These are phyloP conservation scores for Populus pruinosa DNA, from an alignment of 345 rosid genomes.

Conservation along the genomic window DNA sequence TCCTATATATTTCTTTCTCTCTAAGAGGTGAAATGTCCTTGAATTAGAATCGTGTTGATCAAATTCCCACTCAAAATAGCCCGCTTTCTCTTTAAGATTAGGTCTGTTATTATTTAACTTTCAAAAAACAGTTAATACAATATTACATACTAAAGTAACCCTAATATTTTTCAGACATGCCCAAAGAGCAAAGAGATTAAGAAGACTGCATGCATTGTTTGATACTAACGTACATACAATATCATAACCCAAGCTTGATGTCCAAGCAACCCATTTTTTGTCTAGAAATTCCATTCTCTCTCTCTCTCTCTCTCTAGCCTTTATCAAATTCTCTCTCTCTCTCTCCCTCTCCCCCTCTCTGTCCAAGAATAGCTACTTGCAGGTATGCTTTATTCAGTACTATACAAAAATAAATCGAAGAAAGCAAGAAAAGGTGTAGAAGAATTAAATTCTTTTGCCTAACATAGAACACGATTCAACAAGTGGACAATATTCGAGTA, in stretches of 20 bases:
- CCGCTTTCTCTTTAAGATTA: not conserved
- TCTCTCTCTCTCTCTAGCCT: constrained; percentile 11
- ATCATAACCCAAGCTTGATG: constrained; percentile 57
- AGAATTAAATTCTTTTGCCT: constrained; percentile 29
- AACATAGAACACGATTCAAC: constrained; percentile 12
- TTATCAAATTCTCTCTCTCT: constrained; percentile 19
- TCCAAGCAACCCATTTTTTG: constrained; percentile 59
- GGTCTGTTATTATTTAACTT: not conserved
- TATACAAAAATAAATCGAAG: not conserved
- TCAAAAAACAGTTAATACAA: not conserved
- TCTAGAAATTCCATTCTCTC: not conserved
- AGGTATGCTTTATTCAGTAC: not conserved
- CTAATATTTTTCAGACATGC: not conserved
- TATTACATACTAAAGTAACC: not conserved
- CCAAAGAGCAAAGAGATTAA: not conserved
- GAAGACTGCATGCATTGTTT: constrained; percentile 29
- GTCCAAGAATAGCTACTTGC: not conserved
- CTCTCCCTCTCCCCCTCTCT: constrained; percentile 3
- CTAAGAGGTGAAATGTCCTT: constrained; percentile 4
- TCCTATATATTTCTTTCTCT: not conserved
- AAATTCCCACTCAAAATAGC: constrained; percentile 18
- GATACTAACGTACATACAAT: constrained; percentile 38
- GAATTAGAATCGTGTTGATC: constrained; percentile 12
- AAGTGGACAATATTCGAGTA: constrained; percentile 8
- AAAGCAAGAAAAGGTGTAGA: constrained; percentile 17